Percentiles rank a stretch among this genome's conserved stretches.
phyloP scores from a whole-genome alignment of 805 yeast species.

The Nakazawaea siamensis region DNA sequence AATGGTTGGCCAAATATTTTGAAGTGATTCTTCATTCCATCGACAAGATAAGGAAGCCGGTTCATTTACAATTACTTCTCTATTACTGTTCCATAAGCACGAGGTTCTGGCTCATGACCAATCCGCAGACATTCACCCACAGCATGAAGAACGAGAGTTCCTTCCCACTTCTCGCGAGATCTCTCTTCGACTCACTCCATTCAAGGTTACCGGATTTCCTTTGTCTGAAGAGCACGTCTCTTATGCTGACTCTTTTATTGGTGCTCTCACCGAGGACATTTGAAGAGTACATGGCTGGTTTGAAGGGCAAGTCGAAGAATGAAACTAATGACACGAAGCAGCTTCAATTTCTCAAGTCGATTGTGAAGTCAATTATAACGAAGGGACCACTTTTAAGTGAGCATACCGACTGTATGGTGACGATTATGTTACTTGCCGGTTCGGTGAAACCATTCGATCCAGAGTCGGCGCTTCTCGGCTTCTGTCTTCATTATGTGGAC shows the following conservation, averaged over 20 bases:
- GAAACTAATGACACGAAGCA: conserved; percentile 4
- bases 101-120: conserved; percentile 40
- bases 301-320: conserved; percentile 2
- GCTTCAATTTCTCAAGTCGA: conserved; percentile 5
- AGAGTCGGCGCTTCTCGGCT: conserved; percentile 4
- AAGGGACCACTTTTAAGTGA: conserved; percentile 6
- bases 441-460: conserved; percentile 5
- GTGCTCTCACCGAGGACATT: conserved; percentile 24
- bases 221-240: conserved; percentile 1
- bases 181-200: conserved; percentile 6
- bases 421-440: conserved; percentile 9
- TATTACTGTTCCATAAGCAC: conserved; percentile 38
- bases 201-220: conserved; percentile 7
- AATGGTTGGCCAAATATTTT: conserved; percentile 27
- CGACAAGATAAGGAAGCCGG: conserved; percentile 29
- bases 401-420: conserved; percentile 7
- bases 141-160: conserved; percentile 11
- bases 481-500: conserved; percentile 6
- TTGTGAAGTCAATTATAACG: conserved; percentile 4
- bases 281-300: conserved; percentile 16
- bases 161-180: conserved; percentile 1
- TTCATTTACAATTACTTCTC: conserved; percentile 37
- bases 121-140: conserved; percentile 35
- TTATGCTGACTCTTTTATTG: conserved; percentile 25
- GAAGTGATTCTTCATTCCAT: conserved; percentile 29